Conservation (phyloP, 2,329 filamentous ascomycete genomes). For the Cladosporium velox region DNA sequence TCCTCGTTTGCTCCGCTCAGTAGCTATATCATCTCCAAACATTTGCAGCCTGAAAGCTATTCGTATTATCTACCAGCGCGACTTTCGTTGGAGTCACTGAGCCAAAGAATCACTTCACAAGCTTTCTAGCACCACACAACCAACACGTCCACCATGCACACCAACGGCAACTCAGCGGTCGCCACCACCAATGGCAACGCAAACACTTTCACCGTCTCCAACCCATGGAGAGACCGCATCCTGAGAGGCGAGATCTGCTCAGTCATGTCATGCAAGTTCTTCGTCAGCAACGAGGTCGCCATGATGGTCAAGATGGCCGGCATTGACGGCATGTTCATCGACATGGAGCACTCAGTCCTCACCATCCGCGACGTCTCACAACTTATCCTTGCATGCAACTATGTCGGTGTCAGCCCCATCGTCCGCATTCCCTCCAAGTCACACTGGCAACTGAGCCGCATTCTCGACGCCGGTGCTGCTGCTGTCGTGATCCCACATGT, state of each 20-base stretch:
- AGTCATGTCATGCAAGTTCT: slow-evolving; percentile 33
- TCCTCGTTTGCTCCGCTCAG: neutral
- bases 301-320: slow-evolving; percentile 46
- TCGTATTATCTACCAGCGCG: neutral
- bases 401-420: slow-evolving; percentile 44
- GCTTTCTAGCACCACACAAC: neutral
- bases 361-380: slow-evolving; percentile 42
- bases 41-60: neutral
- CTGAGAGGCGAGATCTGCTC: slow-evolving; percentile 9
- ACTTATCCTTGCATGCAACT: slow-evolving; percentile 44
- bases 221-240: slow-evolving; percentile 14
- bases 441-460: slow-evolving; percentile 42
- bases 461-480: slow-evolving; percentile 46
- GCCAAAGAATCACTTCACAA: neutral
- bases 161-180: neutral
- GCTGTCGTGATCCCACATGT: slow-evolving; percentile 48
- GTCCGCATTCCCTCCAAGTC: slow-evolving; percentile 46
- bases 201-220: slow-evolving; percentile 20
- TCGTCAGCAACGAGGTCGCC: slow-evolving; percentile 40
- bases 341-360: slow-evolving; percentile 49
- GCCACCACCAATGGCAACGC: neutral
- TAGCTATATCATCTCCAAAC: neutral
- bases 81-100: neutral
- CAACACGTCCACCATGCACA: neutral
- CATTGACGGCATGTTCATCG: slow-evolving; percentile 47